A percentile compares a stretch with the other conserved stretches of the same genome.
phyloP scores from a whole-genome alignment of 139 green algal genomes.

The Chlamydomonas sp. region DNA sequence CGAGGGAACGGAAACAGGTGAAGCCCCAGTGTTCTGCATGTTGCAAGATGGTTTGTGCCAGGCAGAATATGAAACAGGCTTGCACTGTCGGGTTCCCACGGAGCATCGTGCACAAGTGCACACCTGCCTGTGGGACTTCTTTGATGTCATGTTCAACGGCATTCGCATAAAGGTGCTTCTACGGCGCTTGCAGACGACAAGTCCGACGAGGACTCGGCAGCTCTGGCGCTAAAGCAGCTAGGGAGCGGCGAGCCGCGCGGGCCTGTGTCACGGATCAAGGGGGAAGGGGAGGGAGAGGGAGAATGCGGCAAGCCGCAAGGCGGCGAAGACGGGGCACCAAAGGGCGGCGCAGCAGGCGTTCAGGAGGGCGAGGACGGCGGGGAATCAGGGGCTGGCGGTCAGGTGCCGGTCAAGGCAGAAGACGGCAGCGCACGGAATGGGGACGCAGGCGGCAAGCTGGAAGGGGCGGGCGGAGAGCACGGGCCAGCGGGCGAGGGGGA shows the following conservation, averaged over 20 bases:
- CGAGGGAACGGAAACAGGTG: too few species aligned
- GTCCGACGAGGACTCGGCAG: constrained; percentile 31
- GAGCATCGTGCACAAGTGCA: background rate
- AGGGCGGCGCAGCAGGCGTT: too few species aligned
- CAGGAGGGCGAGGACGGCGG: too few species aligned
- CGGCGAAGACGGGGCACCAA: background rate
- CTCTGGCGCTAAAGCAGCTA: constrained; percentile 33
- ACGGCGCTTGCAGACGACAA: background rate
- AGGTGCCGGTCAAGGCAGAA: too few species aligned
- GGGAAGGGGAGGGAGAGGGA: background rate
- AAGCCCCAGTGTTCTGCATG: too few species aligned
- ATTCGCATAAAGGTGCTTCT: background rate
- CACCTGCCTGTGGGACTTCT: background rate
- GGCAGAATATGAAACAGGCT: too few species aligned
- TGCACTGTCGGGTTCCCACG: too few species aligned
- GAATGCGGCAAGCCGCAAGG: background rate
- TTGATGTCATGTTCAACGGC: background rate
- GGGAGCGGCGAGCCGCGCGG: constrained; percentile 11
- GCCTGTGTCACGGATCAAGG: background rate
- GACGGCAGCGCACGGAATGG: too few species aligned
- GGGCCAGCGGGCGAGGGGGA: background rate
- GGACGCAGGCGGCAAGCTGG: background rate
- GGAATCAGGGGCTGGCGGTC: too few species aligned
- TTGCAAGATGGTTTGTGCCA: too few species aligned
- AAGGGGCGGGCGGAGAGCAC: background rate